Conservation (phyloP, 2,329 filamentous ascomycete genomes). For the Clonostachys rhizophaga region DNA sequence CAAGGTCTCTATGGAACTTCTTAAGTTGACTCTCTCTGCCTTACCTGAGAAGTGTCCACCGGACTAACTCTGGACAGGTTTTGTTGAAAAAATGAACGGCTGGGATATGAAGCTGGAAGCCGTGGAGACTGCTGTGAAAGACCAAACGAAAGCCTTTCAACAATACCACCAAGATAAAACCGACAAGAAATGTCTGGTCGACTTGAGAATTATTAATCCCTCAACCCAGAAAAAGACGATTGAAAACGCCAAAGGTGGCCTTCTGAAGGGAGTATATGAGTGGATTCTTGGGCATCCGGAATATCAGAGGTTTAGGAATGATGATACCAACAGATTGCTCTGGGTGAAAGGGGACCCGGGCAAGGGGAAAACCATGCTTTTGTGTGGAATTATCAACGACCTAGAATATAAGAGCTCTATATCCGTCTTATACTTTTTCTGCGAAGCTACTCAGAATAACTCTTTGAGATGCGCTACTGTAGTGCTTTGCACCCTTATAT, state of each 20-base stretch:
- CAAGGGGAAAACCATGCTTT: slow-evolving; percentile 37
- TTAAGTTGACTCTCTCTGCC: too few species aligned
- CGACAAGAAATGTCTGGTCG: neutral
- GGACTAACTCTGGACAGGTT: too few species aligned
- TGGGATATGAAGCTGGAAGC: neutral
- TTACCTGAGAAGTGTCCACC: too few species aligned
- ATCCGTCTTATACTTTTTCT: slow-evolving; percentile 30
- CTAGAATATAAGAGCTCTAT: neutral
- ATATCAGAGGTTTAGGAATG: slow-evolving; percentile 10
- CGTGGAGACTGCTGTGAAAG: neutral
- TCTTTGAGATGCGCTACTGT: slow-evolving; percentile 16
- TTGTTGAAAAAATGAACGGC: too few species aligned
- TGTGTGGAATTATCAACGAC: slow-evolving; percentile 23
- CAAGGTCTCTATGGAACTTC: too few species aligned
- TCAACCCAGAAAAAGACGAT: slow-evolving; percentile 26
- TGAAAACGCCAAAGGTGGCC: slow-evolving; percentile 22
- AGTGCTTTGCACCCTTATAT: slow-evolving; percentile 36
- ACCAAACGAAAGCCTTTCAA: neutral
- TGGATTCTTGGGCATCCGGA: slow-evolving; percentile 24
- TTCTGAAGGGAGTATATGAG: slow-evolving; percentile 20
- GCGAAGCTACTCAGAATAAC: slow-evolving; percentile 33
- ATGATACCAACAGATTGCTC: slow-evolving; percentile 13
- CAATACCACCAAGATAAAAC: neutral
- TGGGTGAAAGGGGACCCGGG: slow-evolving; percentile 32
- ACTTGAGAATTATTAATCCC: slow-evolving; percentile 16